These are phyloP conservation scores for Fusarium sulawesiense DNA, from an alignment of 2,329 filamentous ascomycete species.

Conservation along the genomic window DNA sequence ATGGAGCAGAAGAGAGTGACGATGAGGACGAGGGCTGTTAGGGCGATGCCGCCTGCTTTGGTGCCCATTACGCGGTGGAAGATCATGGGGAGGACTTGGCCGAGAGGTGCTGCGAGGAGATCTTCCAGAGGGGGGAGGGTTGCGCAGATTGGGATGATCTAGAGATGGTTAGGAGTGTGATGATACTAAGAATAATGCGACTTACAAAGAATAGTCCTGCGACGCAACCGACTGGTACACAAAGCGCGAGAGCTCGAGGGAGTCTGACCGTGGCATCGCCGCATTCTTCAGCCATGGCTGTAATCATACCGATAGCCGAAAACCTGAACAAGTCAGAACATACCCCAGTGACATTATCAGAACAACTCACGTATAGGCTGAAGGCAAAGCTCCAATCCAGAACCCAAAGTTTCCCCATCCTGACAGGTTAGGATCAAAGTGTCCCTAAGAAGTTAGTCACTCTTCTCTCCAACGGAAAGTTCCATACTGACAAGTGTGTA, in stretches of 20 bases:
- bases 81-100: slow-evolving; percentile 78
- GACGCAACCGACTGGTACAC: slow-evolving; percentile 71
- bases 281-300: slow-evolving; percentile 69
- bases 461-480: fast-evolving
- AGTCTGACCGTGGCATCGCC: slow-evolving; percentile 69
- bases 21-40: slow-evolving; percentile 79
- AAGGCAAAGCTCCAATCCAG: slow-evolving; percentile 63
- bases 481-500: slow-evolving; percentile 38
- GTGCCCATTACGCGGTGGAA: slow-evolving; percentile 81
- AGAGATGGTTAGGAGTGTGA: neutral
- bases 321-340: slow-evolving; percentile 34
- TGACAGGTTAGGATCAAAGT: slow-evolving; percentile 74
- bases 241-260: slow-evolving; percentile 74
- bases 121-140: slow-evolving; percentile 74
- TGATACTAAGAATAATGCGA: fast-evolving
- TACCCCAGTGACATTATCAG: fast-evolving
- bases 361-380: slow-evolving; percentile 49
- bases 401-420: slow-evolving; percentile 75
- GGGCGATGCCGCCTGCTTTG: slow-evolving; percentile 78
- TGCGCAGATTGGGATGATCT: slow-evolving; percentile 58
- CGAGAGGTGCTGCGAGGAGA: slow-evolving; percentile 74
- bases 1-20: slow-evolving; percentile 82
- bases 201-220: slow-evolving; percentile 71
- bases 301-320: slow-evolving; percentile 63
- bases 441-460: slow-evolving; percentile 58